Evolutionary conservation across 192 early-diverging fungal genomes (phyloP), one percentile per base, ranked within the genome.

Genomic region (Podila horticola): DNA sequence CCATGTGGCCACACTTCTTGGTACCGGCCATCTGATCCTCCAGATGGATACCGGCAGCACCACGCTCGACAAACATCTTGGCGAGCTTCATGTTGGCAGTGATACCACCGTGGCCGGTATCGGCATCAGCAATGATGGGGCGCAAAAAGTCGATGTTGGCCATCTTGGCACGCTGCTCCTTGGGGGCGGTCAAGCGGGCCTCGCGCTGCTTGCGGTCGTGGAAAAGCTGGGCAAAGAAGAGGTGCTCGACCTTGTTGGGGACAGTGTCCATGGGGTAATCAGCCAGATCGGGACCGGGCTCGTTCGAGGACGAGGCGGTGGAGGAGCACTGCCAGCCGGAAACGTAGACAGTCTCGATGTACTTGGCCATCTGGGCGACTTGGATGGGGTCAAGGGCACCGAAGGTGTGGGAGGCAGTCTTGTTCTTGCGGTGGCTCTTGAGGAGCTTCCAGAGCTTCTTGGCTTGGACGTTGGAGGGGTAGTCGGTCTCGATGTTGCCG

Each of bases 1-100:
- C 97, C 97, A 99, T 99, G 86, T 99, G 97, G 22, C 97, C 97
- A 83, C 97, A 99, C 90, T 99, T 99, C 83, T 99, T 99, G 76
- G 95, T 97, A 73, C 95, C 93, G 28, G 97, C 92, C 41, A 94
- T 92, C 84, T 97, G 95, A 87, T 97, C 95, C 84, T 97, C 95
- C 50, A 81, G 48, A 75, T 98, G 97, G 82, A 98, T 95, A 81
- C 96, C 97, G 33, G 97, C 97, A 29, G 97, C 97, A 64, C 97
- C 97, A 58, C 95, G 92, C 86, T 98, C 95, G 67, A 98, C 97
- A 83, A 98, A 95, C 94, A 98, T 95, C 90, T 97, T 97, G 87
- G 95, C 92, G 49, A 97, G 88, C 87, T 97, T 96, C 95, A 97
- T 97, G 82, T 91, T 93, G 68, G 97, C 97, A 9, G 96, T 99